phyloP scores from a whole-genome alignment of 352 stramenopile genomes.

The Albugo candida region DNA sequence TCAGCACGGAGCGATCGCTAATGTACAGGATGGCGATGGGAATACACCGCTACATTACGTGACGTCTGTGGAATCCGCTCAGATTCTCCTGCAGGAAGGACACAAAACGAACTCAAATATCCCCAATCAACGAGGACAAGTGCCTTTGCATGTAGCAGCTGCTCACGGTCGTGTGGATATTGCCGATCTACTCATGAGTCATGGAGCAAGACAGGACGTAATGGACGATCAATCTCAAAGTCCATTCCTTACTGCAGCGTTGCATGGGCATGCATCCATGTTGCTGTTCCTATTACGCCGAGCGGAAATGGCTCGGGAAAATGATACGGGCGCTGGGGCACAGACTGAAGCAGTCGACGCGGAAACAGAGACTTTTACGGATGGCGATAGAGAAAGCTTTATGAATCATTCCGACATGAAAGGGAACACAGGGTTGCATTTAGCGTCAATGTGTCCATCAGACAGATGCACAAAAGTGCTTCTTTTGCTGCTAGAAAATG shows the following conservation, averaged over 20 bases:
- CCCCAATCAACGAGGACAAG: conserved; percentile 48
- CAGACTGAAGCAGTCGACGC: no score
- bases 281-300: conserved; percentile 53
- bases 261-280: conserved; percentile 54
- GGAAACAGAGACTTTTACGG: background rate
- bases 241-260: conserved; percentile 58
- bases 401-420: conserved; percentile 73
- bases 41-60: conserved; percentile 63
- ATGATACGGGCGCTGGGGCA: conserved; percentile 2
- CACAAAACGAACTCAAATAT: conserved; percentile 71
- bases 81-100: conserved; percentile 29
- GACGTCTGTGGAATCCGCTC: conserved; percentile 37
- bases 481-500: conserved; percentile 61
- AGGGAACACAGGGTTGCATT: conserved; percentile 65
- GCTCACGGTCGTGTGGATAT: conserved; percentile 45
- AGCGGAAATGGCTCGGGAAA: conserved; percentile 25
- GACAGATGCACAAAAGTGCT: conserved; percentile 71
- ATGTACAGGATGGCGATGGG: conserved; percentile 58
- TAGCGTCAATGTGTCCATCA: conserved; percentile 60
- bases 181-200: conserved; percentile 45
- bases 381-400: conserved; percentile 24
- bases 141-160: conserved; percentile 50
- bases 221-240: conserved; percentile 69
- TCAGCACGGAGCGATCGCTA: conserved; percentile 38
- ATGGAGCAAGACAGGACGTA: conserved; percentile 47